These are phyloP conservation scores for Spathaspora sp. DNA, from an alignment of 805 yeast species.

Conservation along the genomic window DNA sequence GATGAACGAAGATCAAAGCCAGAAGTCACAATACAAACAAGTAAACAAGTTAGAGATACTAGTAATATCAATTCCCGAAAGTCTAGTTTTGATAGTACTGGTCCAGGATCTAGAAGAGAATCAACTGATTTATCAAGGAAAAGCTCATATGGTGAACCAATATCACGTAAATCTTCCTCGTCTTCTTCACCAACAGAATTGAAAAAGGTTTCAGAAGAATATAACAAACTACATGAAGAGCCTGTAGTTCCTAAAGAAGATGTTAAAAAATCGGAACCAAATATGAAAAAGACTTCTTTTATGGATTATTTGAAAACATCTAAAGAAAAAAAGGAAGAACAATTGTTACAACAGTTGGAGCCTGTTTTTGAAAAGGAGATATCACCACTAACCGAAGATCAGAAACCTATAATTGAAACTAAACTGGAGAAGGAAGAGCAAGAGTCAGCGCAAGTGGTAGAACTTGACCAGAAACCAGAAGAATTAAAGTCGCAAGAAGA, in stretches of 20 bases:
- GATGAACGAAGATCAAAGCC: constrained; percentile 5
- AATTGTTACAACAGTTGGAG: not conserved
- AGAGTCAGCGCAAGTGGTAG: not conserved
- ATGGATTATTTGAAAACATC: constrained; percentile 8
- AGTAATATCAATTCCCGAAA: not conserved
- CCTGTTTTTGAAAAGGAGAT: not conserved
- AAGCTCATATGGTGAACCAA: not conserved
- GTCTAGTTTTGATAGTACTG: not conserved
- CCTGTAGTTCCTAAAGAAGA: not conserved
- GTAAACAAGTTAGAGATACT: not conserved
- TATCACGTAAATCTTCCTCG: not conserved
- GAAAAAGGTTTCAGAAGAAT: not conserved
- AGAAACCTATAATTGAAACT: not conserved
- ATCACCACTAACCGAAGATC: not conserved
- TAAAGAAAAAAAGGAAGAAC: constrained; percentile 7
- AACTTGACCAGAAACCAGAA: not conserved
- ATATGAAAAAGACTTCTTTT: constrained; percentile 9
- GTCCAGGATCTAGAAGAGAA: not conserved
- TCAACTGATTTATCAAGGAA: not conserved
- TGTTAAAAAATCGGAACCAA: not conserved
- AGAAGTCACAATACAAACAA: not conserved
- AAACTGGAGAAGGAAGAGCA: not conserved
- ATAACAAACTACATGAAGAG: not conserved
- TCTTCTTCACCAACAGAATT: not conserved
- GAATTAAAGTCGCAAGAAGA: not conserved